Evolutionary conservation across 176 grass and related monocot species (phyloP), one percentile per base, ranked within the genome.

Genomic region (Pharus latifolius): DNA sequence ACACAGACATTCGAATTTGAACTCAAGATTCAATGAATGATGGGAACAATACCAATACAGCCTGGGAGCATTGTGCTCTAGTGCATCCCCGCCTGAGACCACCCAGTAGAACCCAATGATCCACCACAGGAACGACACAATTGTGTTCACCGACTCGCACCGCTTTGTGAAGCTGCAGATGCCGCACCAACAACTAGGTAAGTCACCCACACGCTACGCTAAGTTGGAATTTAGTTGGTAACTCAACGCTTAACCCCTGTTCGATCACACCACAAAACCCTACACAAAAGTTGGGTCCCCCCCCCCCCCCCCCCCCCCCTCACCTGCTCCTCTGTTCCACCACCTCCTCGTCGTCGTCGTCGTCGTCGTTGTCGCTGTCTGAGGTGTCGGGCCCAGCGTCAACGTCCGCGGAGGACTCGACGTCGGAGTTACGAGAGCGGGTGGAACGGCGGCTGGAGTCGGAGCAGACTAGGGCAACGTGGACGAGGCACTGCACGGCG

Each of bases 51-150:
- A 99, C 96, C 96, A 99, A 69, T 99, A 99, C 46, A 99, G 87
- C 61, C 70, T 88, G 51, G 96, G 90, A 55, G 90, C 90, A 73
- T 75, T 72, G 4, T 86, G 65, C 40, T 88, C 54, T 4, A 99
- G 90, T 19, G 74, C 14, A 27, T 95, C 84, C 69, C 90, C 84
- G 2, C 87, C 96, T 1, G 96, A 84, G 27, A 91, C 73, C 72
- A 88, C 54, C 90, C 90, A 99, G 73, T 91, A 99, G 79, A 99
- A 95, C 55, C 96, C 96, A 78, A 95, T 60, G 44, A 99, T 80
- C 96, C 96, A 99, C 96, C 96, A 99, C 32, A 99, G 65, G 77
- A 99, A 86, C 23, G 96, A 99, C 33, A 65, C 52, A 76, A 88
- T 53, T 0, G 87, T 95, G 76, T 99, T 99, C 32, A 99, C 24